These are phyloP conservation scores for Fusarium napiforme DNA, from an alignment of 2,329 filamentous ascomycete genomes.

Conservation along the genomic window DNA sequence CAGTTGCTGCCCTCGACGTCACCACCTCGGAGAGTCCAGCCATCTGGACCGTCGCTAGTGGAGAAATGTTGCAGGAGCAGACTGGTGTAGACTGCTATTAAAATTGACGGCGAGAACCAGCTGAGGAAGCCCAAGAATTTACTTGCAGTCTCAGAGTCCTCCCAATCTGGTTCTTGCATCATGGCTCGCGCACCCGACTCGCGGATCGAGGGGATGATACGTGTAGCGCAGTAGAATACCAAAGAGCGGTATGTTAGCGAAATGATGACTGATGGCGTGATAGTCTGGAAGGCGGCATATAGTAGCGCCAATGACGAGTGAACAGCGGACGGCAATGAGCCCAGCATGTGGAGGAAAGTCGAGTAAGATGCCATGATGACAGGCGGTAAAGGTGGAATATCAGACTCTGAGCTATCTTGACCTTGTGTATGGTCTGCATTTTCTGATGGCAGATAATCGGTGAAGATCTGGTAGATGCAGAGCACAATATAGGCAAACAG, in stretches of 20 bases:
- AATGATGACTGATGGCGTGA: conserved; percentile 95
- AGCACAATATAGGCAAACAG: conserved; percentile 98
- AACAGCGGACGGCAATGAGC: conserved; percentile 83
- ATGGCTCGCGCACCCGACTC: conserved; percentile 86
- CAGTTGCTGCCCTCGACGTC: conserved; percentile 85
- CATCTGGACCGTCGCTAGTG: conserved; percentile 73
- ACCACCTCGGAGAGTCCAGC: conserved; percentile 88
- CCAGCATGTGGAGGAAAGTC: conserved; percentile 85
- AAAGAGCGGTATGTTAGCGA: conserved; percentile 93
- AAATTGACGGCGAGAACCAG: conserved; percentile 93
- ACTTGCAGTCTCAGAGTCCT: conserved; percentile 85
- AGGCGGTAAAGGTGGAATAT: conserved; percentile 94
- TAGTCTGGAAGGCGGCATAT: conserved; percentile 91
- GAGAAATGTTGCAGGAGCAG: conserved; percentile 95
- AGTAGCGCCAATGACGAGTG: conserved; percentile 88
- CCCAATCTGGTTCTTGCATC: conserved; percentile 84
- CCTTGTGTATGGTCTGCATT: conserved; percentile 64
- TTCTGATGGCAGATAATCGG: conserved; percentile 91
- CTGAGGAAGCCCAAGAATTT: conserved; percentile 84
- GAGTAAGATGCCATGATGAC: conserved; percentile 99
- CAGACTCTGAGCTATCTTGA: conserved; percentile 71
- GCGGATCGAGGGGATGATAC: conserved; percentile 93
- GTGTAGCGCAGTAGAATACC: conserved; percentile 93
- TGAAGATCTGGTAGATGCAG: conserved; percentile 99
- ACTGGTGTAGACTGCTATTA: conserved; percentile 97